Evolutionary conservation across 176 grass and related monocot species (phyloP), one percentile per base, ranked within the genome.

Genomic region (Oryza glumipatula): DNA sequence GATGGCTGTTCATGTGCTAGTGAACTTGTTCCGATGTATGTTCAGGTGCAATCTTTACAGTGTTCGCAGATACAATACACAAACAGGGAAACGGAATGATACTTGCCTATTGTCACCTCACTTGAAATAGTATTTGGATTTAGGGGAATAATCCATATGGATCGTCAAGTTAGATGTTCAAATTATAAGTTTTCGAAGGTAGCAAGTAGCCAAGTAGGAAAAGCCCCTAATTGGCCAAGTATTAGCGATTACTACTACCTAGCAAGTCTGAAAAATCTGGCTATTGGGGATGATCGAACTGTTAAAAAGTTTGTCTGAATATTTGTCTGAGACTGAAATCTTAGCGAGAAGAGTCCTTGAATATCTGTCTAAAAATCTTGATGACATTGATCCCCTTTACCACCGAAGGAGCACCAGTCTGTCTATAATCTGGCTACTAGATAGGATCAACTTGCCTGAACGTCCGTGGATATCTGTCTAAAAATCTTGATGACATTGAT

Each of bases 1-100:
- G 2, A 67, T 80, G 30, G 14, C 51, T 39, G 43, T 84, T 51
- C 63, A 43, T 47, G 45, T 69, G 36, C 73, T 70, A 11, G 65
- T 47, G 23, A 15, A 38, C 48, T 76, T 83, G 66, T 2, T 70
- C 17, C 4, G 26, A 68, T 76, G 32, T 54, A 73, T 73, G 28
- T 41, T 72, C 70, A 61, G 36, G 30, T 12, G 67, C 39, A 30
- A 33, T n/a, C 28, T 33, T 46, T 78, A 56, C 24, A 71, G 28
- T n/a, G 19, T 21, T 33, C 41, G 7, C 12, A 4, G 7, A 48
- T 21, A 75, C 58, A 63, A 38, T 22, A 38, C 21, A 61, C 56
- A 61, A 14, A 8, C 19, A 66, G 45, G 38, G 65, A 22, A 81
- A 26, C 35, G 28, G 65, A 80, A 36, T 52, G 60, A 74, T 74